Evolutionary conservation across 1,284 basidiomycete species (phyloP), one percentile per base, ranked within the genome.

Genomic region (Naganishia albida): DNA sequence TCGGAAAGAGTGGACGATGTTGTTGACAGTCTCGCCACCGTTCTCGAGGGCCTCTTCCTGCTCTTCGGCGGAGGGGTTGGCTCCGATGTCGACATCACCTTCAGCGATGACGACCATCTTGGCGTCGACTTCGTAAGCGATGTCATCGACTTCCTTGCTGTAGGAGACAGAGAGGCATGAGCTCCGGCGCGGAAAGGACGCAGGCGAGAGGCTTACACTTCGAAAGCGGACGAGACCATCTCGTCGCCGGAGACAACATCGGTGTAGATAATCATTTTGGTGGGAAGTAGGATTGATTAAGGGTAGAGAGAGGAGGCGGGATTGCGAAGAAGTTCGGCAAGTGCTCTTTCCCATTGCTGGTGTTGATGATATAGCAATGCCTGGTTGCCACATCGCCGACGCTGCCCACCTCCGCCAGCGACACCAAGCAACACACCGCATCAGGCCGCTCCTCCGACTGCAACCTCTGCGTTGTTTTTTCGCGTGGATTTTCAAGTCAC

Each of bases 221-320:
- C 86, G 84, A 89, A 97, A 71, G 93, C 93, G 83, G 95, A 92
- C 51, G 92, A 93, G 85, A 91, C 85, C 85, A 99, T 90, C 85
- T 99, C 95, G 78, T 98, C 94, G 70, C 81, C 86, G 69, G 86
- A 82, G 67, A 98, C 51, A 70, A 90, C 76, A 74, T 83, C 82
- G 60, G 67, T 64, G 75, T 74, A 80, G 66, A 80, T 70, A 51
- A 78, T 65, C 78, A 80, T 80, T 57, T 53, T 68, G 64, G 38
- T 23, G 16, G 48, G 23, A 23, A 39, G 25, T 40, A 42, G 38
- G 42, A 15, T 26, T 20, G 13, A 43, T 55, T 42, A 44, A 23
- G 44, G 34, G 40, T 48, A 28, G 44, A 48, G 38, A 34, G 34
- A 57, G 62, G 39, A 46, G 48, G 48, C 30, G 51, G 53, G 52